Evolutionary conservation across 1,284 basidiomycete species (phyloP), one percentile per base, ranked within the genome.

Genomic region (Inonotus hispidus): DNA sequence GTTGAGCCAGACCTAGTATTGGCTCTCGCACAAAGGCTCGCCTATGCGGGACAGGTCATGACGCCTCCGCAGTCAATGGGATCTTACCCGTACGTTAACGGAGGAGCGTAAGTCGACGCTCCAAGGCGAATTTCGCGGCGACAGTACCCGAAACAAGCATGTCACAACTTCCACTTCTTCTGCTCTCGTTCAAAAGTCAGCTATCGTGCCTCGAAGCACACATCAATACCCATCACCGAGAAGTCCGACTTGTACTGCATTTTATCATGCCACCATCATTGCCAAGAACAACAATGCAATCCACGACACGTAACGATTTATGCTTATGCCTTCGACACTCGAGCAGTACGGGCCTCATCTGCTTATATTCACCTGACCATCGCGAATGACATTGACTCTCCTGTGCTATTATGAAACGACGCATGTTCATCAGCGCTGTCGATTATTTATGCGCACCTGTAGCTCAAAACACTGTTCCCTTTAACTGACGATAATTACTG

Each of bases 1-100:
- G 78, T 90, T 23, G 83, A 88, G 61, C 77, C 88, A 29, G 77
- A 83, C 47, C 70, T 90, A 35, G 82, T 90, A 52, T 81, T 88
- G 65, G 86, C 85, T 1, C 77, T 90, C 53, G 84, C 79, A 35
- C 82, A 86, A 63, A 79, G 87, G 59, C 76, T 90, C 11, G 50
- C 52, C 19, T 59, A 47, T 19, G 47, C 46, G 19, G 53, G 57
- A 23, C 58, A 53, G 21, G 27, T 23, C n/a, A 49, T 43, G 14
- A 32, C 45, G 7, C 46, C 56, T 32, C 61, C n/a, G n/a, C n/a
- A 54, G 21, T 21, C 43, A 32, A 52, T 61, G 21, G 55, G 49
- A 14, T 39, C 52, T 41, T 56, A 54, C 21, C 27, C 29, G 27
- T 62, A 53, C 53, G 52, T 38, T 10, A 62, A 59, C 25, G 52